Conservation (phyloP, 495 filamentous ascomycete species). For the Neurospora discreta region DNA sequence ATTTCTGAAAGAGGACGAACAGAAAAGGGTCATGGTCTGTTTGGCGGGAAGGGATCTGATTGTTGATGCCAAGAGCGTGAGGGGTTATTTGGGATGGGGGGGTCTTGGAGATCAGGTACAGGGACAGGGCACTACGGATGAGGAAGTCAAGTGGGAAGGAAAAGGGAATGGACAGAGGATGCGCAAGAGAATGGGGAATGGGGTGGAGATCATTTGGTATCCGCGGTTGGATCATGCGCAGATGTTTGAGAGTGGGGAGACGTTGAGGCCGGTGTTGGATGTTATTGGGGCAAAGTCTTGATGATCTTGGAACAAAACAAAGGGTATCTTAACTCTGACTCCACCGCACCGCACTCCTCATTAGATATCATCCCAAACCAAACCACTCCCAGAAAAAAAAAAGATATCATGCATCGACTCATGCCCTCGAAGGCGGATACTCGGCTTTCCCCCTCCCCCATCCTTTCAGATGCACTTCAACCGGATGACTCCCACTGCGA, state of each 20-base stretch:
- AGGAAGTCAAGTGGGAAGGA: constrained; percentile 2
- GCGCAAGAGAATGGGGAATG: constrained; percentile 11
- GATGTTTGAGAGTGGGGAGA: constrained; percentile 43
- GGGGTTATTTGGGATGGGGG: constrained; percentile 41
- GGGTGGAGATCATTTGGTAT: constrained; percentile 53
- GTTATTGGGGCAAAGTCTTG: constrained; percentile 14
- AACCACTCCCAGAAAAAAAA: too few relatives aligned
- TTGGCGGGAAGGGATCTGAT: constrained; percentile 53
- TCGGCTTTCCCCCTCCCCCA: constrained; percentile 38
- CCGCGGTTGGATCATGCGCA: constrained; percentile 55
- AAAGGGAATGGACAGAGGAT: not conserved
- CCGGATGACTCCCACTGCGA: constrained; percentile 43
- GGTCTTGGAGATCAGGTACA: constrained; percentile 6
- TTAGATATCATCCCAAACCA: not conserved
- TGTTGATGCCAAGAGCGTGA: constrained; percentile 47
- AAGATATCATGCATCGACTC: not conserved
- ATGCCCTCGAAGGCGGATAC: not conserved
- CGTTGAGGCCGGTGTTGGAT: constrained; percentile 30
- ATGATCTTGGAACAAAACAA: not conserved
- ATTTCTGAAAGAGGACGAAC: not conserved
- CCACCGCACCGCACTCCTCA: not conserved
- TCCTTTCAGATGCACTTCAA: constrained; percentile 45
- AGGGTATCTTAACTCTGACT: not conserved
- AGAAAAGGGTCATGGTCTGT: constrained; percentile 40
- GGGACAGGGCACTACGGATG: not conserved